Conservation (phyloP, 2,329 filamentous ascomycete species). For the Claviceps pusilla region DNA sequence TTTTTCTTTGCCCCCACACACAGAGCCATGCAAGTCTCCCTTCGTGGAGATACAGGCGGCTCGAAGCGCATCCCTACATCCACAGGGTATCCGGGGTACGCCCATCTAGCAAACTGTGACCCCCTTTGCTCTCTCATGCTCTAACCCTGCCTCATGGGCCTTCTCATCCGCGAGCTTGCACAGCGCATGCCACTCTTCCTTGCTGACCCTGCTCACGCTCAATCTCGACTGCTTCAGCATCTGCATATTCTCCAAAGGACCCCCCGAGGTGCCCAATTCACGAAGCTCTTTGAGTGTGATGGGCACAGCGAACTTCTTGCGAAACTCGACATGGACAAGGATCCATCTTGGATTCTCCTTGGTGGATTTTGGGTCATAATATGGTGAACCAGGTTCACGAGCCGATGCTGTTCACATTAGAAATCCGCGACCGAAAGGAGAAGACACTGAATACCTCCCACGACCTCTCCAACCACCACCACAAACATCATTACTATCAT, state of each 20-base stretch:
- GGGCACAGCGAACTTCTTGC: slow-evolving; percentile 60
- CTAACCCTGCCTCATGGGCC: slow-evolving; percentile 22
- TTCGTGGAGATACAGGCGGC: not conserved
- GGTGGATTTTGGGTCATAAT: slow-evolving; percentile 67
- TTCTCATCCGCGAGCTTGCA: slow-evolving; percentile 34
- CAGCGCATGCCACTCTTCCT: slow-evolving; percentile 51
- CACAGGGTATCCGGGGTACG: not conserved
- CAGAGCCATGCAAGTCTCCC: not conserved
- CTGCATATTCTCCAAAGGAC: slow-evolving; percentile 60
- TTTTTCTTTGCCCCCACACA: not conserved
- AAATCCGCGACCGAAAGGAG: not conserved
- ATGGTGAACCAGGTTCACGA: slow-evolving; percentile 35
- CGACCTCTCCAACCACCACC: too few relatives aligned
- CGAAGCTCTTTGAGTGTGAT: slow-evolving; percentile 61
- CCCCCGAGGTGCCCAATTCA: slow-evolving; percentile 38
- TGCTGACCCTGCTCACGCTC: slow-evolving; percentile 59
- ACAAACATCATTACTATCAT: too few relatives aligned
- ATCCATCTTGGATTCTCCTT: slow-evolving; percentile 52
- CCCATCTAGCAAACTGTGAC: not conserved
- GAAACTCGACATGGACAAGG: slow-evolving; percentile 76
- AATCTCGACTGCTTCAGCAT: slow-evolving; percentile 68
- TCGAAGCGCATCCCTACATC: not conserved
- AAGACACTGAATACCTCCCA: not conserved
- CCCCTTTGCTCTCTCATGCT: slow-evolving; percentile 16
- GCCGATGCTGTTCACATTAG: slow-evolving; percentile 15